Base-by-base conservation (phyloP, 1,139 yeast species). In the Yarrowia galli region DNA sequence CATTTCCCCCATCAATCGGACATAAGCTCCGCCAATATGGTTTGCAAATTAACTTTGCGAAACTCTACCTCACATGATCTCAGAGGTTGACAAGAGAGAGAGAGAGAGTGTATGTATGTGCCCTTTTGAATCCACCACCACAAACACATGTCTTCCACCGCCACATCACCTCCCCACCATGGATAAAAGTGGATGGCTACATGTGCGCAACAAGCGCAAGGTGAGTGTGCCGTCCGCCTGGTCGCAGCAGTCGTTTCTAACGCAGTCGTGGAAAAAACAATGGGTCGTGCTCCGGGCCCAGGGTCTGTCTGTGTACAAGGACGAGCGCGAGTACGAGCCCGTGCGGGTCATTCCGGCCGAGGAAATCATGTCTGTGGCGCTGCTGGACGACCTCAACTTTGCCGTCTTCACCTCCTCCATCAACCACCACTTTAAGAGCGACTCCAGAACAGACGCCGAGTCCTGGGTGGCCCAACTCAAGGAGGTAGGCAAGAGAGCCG, bases 241-340 rank as follows among this genome's bases (percentile, higher is more conserved):
- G 64, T 32, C 51, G 42, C 40, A 43, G 51, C 51, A 58, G 23
- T 43, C 51, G 51, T 43, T 58, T 18, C 51, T 58, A 15, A 58
- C 42, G 16, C 51, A 58, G 64, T 32, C 42, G 16, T 85, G 88
- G 88, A 82, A 81, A 71, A 78, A 80, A 69, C 76, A 80, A 48
- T 87, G 91, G 91, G 84, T 85, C 71, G 88, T 86, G 2, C 77
- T 87, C n/a, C 77, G 91, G 48, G 79, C 79, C 22, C 79, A 82
- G 65, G 89, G 85, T 73, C 77, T 87, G 46, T 80, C 87, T 18
- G 85, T 84, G 74, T 87, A 87, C 74, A 86, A 86, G 73, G 88
- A 86, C 72, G 80, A 82, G 18, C 77, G 81, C 9, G 91, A 87
- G 73, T 82, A 85, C 74, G 85, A 85, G 73, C 86, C 89, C 0